Evolutionary conservation across 2,329 filamentous ascomycete species (phyloP), one percentile per base, ranked within the genome.

Genomic region (Pyricularia sp.): DNA sequence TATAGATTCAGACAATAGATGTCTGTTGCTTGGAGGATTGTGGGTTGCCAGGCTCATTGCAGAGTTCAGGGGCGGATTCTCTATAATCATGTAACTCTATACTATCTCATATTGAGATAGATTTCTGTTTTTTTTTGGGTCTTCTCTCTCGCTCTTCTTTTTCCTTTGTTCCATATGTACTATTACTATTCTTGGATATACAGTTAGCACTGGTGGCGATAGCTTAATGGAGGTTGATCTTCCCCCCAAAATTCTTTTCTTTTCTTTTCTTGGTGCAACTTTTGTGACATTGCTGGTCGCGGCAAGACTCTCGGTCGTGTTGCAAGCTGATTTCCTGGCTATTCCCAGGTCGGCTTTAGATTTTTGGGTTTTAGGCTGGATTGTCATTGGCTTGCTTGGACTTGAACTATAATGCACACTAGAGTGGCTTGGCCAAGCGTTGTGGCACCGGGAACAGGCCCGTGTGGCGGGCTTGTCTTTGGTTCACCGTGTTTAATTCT

Each of bases 81-180:
- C 53, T 57, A n/a, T 57, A 57, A 57, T 57, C 53, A 28, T 57
- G 53, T 57, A 57, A 57, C 53, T 57, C 53, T 57, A 53, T 62
- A 62, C 61, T 35, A 35, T 62, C 61, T 62, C 61, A 35, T 62
- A 13, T 57, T 28, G 53, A 57, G 53, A 40, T n/a, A 22, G 33
- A 35, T 26, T 35, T 35, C 28, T 33, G 26, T 26, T 61, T 61
- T 31, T 31, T 61, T 30, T 61, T 22, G 60, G 28, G 28, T 62
- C 3, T 57, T 55, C 2, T 24, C 16, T 28, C 40, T 62, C 33
- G 12, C 22, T 33, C 16, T 62, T 62, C 31, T 24, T 62, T 35
- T 35, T 22, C 30, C 33, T 26, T 35, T 62, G 53, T 57, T 57
- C 53, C 24, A 57, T 57, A 57, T 49, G 40, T 49, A 49, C 22